Percentiles rank a stretch among this genome's conserved stretches.
Evolutionary conservation across 73 alveolate species (phyloP).

Genomic region (Breviolum minutum): DNA sequence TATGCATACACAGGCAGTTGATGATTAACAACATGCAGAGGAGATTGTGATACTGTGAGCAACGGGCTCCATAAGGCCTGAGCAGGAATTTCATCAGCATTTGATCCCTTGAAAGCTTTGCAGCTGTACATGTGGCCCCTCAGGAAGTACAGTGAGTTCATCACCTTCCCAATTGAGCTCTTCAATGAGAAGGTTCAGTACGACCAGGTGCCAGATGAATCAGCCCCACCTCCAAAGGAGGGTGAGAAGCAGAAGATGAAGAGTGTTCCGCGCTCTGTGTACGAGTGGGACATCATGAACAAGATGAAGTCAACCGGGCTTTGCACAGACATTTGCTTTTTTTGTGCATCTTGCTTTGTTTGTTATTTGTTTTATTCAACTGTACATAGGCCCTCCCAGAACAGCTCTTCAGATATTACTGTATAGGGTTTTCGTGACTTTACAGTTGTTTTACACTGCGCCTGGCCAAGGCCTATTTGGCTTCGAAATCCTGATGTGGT

Average conservation of each 20-base stretch:
- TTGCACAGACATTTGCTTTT: slow-evolving; percentile 98
- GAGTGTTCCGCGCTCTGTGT: slow-evolving; percentile 85
- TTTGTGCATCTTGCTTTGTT: not conserved
- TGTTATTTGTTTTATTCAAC: not conserved
- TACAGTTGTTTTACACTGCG: not conserved
- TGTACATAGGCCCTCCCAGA: not conserved
- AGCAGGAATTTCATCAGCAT: too few relatives aligned
- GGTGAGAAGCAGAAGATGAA: slow-evolving; percentile 95
- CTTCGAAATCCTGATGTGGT: slow-evolving; percentile 96
- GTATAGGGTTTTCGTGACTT: not conserved
- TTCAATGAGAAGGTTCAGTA: slow-evolving; percentile 88
- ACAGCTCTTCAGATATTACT: not conserved
- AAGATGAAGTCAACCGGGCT: slow-evolving; percentile 99
- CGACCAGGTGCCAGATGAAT: slow-evolving; percentile 92
- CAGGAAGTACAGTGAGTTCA: slow-evolving; percentile 99
- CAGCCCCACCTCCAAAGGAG: slow-evolving; percentile 85
- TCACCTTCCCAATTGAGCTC: slow-evolving; percentile 99
- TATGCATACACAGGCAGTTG: too few relatives aligned
- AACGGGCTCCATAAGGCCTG: too few relatives aligned
- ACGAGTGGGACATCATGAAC: slow-evolving; percentile 99
- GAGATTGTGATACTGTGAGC: too few relatives aligned
- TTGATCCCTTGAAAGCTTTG: too few relatives aligned
- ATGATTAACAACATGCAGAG: too few relatives aligned
- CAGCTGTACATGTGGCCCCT: slow-evolving; percentile 26
- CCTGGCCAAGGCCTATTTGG: slow-evolving; percentile 35